Evolutionary conservation across 2,329 filamentous ascomycete genomes (phyloP), one percentile per base, ranked within the genome.

Genomic region (Fusarium sp.): DNA sequence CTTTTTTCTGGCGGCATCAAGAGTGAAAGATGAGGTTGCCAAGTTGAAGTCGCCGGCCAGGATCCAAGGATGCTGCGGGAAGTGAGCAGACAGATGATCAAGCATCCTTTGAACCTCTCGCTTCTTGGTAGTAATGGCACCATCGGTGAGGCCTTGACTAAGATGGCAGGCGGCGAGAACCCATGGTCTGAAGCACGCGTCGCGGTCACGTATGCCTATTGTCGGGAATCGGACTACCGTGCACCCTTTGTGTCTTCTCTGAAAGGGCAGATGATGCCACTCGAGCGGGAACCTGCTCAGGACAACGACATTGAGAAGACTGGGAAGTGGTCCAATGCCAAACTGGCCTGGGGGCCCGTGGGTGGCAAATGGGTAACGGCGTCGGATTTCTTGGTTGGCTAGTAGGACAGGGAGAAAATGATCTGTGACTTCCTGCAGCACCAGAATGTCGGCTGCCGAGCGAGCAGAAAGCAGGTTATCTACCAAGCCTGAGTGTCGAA

Each of bases 21-120:
- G 86, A 0, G 89, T 89, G 61, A 84, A 84, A 2, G 83, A 81
- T 1, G 91, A 93, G 0, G 90, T 91, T 8, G 87, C 83, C 27
- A 92, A 82, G 73, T 93, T 93, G 78, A 92, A 91, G 76, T 92
- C 90, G 4, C 91, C 91, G 0, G 88, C 87, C 22, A 93, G 74
- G 5, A 92, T 81, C 83, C 87, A 90, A 6, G 88, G 84, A 40
- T 86, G 84, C 0, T 79, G 63, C 2, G 80, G 70, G 55, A 89
- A 87, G 0, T 80, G 73, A 1, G 70, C 73, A 1, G 79, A 77
- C 17, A 92, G 73, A 75, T 90, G 80, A 9, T 78, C 78, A 2
- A 88, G 75, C 2, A 93, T 77, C 22, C 80, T 83, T 53, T 86
- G 84, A 16, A 92, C 77, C 73, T 93, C 90, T 1, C 82, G 80